phyloP scores from a whole-genome alignment of 495 filamentous ascomycete species.

The Aspergillus homomorphus region DNA sequence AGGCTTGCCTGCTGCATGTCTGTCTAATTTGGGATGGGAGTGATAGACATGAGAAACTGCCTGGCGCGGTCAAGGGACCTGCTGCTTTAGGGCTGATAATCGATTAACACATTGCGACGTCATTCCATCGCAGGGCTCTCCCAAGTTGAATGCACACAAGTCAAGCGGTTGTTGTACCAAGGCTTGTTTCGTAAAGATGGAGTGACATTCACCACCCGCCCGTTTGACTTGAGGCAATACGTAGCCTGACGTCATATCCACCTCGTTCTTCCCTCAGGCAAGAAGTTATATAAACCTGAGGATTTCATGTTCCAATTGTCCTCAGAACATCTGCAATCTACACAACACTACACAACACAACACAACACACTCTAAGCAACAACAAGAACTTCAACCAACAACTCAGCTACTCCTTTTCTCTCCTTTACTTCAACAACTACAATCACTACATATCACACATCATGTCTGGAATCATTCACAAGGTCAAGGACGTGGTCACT shows the following conservation, averaged over 20 bases:
- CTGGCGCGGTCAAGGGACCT: not conserved
- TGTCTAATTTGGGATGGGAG: too few relatives aligned
- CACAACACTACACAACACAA: not conserved
- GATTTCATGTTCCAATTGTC: not conserved
- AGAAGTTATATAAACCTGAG: slow-evolving; percentile 1
- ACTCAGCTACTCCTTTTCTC: not conserved
- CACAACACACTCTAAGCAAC: not conserved
- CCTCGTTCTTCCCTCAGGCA: not conserved
- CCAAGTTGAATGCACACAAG: not conserved
- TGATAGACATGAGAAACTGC: too few relatives aligned
- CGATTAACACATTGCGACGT: slow-evolving; percentile 2
- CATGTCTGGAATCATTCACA: slow-evolving; percentile 62
- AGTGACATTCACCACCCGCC: not conserved
- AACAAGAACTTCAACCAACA: not conserved
- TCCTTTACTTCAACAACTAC: not conserved
- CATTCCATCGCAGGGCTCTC: not conserved
- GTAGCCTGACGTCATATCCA: not conserved
- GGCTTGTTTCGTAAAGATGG: not conserved
- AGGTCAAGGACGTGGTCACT: slow-evolving; percentile 60
- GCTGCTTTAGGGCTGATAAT: not conserved
- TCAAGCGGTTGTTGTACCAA: not conserved
- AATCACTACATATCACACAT: slow-evolving; percentile 21
- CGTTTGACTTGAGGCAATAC: too few relatives aligned
- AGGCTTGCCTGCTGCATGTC: too few relatives aligned
- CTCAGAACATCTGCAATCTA: not conserved